phyloP scores from a whole-genome alignment of 257 asterid species.

The Solanum sparsipilum region DNA sequence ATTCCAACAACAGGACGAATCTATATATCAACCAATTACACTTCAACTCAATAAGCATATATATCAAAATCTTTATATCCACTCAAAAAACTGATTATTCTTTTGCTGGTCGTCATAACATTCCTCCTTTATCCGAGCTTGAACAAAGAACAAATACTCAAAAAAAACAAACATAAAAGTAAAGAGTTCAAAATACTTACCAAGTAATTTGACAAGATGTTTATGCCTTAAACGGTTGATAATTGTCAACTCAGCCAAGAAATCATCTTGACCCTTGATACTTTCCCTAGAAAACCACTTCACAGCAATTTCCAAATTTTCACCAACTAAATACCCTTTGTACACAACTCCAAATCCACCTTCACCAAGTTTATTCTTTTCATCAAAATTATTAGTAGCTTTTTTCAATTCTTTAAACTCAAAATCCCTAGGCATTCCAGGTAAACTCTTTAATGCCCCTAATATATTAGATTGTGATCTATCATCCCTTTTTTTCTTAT shows the following conservation, averaged over 20 bases:
- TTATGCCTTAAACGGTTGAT: constrained; percentile 82
- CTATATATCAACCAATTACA: too few relatives aligned
- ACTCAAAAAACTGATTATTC: too few relatives aligned
- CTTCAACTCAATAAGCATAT: too few relatives aligned
- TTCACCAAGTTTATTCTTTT: constrained; percentile 59
- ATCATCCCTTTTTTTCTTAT: constrained; percentile 15
- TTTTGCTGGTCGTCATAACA: too few relatives aligned
- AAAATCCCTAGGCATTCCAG: constrained; percentile 73
- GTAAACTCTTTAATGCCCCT: constrained; percentile 56
- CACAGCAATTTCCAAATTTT: constrained; percentile 62
- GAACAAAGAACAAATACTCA: not conserved
- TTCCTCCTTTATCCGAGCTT: not conserved
- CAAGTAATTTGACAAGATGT: constrained; percentile 75
- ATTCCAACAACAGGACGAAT: accelerated
- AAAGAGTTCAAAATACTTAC: constrained; percentile 12
- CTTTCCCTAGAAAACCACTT: constrained; percentile 73
- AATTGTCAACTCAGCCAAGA: constrained; percentile 79
- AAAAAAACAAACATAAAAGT: not conserved
- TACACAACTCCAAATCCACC: constrained; percentile 89
- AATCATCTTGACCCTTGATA: constrained; percentile 67
- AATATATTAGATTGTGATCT: constrained; percentile 23
- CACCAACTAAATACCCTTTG: constrained; percentile 46
- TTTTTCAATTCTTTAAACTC: constrained; percentile 50
- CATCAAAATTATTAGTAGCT: constrained; percentile 66
- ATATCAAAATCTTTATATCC: too few relatives aligned